These are phyloP conservation scores for Colletotrichum tabaci DNA, from an alignment of 2,329 filamentous ascomycete genomes.

Conservation along the genomic window DNA sequence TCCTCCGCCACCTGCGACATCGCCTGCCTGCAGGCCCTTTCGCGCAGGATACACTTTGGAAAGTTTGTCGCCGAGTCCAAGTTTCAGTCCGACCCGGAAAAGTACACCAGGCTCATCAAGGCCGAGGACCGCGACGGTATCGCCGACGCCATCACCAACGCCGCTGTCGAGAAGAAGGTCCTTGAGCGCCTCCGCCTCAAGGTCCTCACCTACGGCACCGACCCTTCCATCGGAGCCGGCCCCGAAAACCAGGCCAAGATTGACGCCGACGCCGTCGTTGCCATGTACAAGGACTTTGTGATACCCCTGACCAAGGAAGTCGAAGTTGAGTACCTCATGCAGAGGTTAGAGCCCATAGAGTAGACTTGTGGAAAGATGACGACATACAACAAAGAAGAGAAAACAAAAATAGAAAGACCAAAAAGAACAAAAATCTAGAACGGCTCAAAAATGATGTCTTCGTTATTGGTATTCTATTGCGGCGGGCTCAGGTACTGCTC, in stretches of 20 bases:
- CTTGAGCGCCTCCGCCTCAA: constrained; percentile 89
- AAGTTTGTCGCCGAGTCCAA: constrained; percentile 99
- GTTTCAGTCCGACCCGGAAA: constrained; percentile 86
- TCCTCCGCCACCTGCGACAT: constrained; percentile 94
- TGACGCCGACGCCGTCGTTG: constrained; percentile 90
- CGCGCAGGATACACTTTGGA: constrained; percentile 93
- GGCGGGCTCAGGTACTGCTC: constrained; percentile 78
- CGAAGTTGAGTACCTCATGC: constrained; percentile 98
- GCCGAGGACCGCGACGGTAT: constrained; percentile 85
- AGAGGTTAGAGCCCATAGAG: constrained; percentile 74
- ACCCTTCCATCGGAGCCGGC: constrained; percentile 77
- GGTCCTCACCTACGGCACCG: constrained; percentile 92
- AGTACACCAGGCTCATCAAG: constrained; percentile 86
- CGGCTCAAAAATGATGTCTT: constrained; percentile 38
- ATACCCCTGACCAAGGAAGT: constrained; percentile 99
- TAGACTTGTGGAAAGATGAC: constrained; percentile 10
- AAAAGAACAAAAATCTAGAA: neutral
- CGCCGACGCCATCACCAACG: constrained; percentile 90
- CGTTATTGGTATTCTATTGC: constrained; percentile 44
- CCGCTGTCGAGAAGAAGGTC: constrained; percentile 89
- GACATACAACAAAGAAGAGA: too few species aligned
- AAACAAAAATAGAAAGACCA: neutral
- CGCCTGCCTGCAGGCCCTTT: constrained; percentile 88
- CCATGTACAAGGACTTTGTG: constrained; percentile 92
- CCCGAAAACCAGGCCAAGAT: constrained; percentile 81